Evolutionary conservation across 441 rosid species (phyloP), one percentile per base, ranked within the genome.

Genomic region (Populus hybrid): DNA sequence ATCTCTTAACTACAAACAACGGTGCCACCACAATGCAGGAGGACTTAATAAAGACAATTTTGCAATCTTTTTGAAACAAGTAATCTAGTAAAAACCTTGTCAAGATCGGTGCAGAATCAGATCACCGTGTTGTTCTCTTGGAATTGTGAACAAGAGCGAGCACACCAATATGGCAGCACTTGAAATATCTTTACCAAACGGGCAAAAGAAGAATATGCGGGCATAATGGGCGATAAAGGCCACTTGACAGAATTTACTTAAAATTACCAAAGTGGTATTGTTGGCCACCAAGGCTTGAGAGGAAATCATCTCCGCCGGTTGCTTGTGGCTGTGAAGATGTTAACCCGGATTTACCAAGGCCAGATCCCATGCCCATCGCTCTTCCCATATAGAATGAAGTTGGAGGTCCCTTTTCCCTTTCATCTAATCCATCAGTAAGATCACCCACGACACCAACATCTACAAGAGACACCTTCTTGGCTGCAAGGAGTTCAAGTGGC

Each of bases 331-430:
- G 87, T 28, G 92, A 64, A 57, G 89, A 69, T 46, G 85, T 36
- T 67, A 88, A 74, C 32, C 90, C 90, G 8, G 94, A 86, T 75
- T 79, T 88, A 77, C 96, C 90, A 4, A 93, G 89, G 73, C 97
- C 95, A 0, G 95, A 84, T 65, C 97, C 94, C 11, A 86, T 74
- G n/a, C 98, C 98, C 98, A 94, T 94, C 1, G 99, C 97, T 85
- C 91, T 90, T 59, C 98, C 98, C 91, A 89, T 88, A 79, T 89
- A 87, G 81, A 88, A 84, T 6, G 97, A 75, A 71, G 98, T 66
- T 16, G 89, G 85, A 40, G 89, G 85, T 8, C 87, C 91, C 81
- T 88, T 94, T 71, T 86, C 91, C 82, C 79, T 88, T 76, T 91
- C 98, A 67, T 89, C 91, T n/a, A 83, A 75, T 61, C 85, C 82